Evolutionary conservation across 1,284 basidiomycete species (phyloP).

Genomic region (Cystobasidium pallidum): DNA sequence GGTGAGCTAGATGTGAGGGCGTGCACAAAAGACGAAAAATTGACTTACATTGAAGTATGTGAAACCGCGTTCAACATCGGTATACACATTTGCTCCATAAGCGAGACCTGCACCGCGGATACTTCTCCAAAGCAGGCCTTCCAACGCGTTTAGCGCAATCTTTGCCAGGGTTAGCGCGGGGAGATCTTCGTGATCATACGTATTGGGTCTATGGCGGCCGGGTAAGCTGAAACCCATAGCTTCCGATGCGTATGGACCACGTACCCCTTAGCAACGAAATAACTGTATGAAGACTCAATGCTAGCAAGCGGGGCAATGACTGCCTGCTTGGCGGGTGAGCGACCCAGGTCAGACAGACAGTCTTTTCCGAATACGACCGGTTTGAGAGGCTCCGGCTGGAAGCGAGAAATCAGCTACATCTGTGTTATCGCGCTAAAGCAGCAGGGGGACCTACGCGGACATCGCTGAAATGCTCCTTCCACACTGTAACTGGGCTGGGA

Average conservation of each 20-base stretch:
- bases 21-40: too few relatives aligned
- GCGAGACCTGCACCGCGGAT: slow-evolving; percentile 88
- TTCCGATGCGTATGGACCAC: slow-evolving; percentile 38
- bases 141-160: slow-evolving; percentile 88
- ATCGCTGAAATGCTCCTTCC: slow-evolving; percentile 70
- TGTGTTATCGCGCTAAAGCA: slow-evolving; percentile 38
- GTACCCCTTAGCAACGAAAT: slow-evolving; percentile 74
- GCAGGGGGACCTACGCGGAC: slow-evolving; percentile 69
- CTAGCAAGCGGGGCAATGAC: slow-evolving; percentile 85
- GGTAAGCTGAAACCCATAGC: not conserved
- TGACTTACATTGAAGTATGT: slow-evolving; percentile 73
- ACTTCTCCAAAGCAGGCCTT: slow-evolving; percentile 83
- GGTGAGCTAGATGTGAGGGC: too few relatives aligned
- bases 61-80: slow-evolving; percentile 80
- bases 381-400: slow-evolving; percentile 64
- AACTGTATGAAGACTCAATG: slow-evolving; percentile 89
- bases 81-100: slow-evolving; percentile 81
- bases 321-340: slow-evolving; percentile 75
- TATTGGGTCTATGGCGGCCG: slow-evolving; percentile 61
- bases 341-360: slow-evolving; percentile 75
- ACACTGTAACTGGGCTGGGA: slow-evolving; percentile 71
- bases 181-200: slow-evolving; percentile 80
- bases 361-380: slow-evolving; percentile 71
- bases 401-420: slow-evolving; percentile 6
- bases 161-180: slow-evolving; percentile 82